Percentiles rank a stretch among this genome's conserved stretches.
Evolutionary conservation across 1,139 yeast species (phyloP).

Genomic region (Kurtzmaniella quercitrusa): DNA sequence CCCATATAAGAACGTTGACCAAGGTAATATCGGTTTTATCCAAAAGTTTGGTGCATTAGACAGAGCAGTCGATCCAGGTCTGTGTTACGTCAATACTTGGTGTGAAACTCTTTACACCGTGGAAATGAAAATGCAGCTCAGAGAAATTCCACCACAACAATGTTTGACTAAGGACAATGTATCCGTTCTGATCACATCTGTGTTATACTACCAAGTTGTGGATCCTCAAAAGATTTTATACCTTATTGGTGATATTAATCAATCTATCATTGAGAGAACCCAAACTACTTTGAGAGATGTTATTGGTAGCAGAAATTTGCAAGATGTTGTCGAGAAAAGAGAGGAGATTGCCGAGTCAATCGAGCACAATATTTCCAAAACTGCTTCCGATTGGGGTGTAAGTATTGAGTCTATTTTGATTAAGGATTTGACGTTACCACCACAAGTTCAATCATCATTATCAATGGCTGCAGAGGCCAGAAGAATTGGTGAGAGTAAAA

Average conservation of each 20-base stretch:
- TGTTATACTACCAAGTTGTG: constrained; percentile 62
- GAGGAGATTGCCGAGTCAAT: constrained; percentile 70
- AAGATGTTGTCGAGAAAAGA: constrained; percentile 72
- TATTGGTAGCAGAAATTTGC: constrained; percentile 62
- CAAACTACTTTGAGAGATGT: constrained; percentile 76
- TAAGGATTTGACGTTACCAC: constrained; percentile 60
- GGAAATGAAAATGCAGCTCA: constrained; percentile 55
- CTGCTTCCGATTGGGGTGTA: constrained; percentile 73
- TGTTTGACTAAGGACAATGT: constrained; percentile 74
- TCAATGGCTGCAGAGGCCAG: constrained; percentile 77
- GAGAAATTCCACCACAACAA: constrained; percentile 64
- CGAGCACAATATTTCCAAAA: constrained; percentile 57
- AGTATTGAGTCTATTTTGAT: constrained; percentile 65
- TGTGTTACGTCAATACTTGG: constrained; percentile 61
- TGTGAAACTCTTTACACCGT: constrained; percentile 54
- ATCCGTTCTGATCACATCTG: constrained; percentile 58
- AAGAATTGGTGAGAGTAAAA: constrained; percentile 75
- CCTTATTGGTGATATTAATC: constrained; percentile 52
- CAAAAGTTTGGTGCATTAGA: constrained; percentile 68
- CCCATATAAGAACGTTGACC: constrained; percentile 60
- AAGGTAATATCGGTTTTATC: constrained; percentile 69
- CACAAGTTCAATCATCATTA: constrained; percentile 56
- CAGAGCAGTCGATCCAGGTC: constrained; percentile 68
- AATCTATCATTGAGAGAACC: constrained; percentile 66
- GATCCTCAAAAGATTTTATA: constrained; percentile 69